These are phyloP conservation scores for Pythium plurisporium DNA, from an alignment of 352 stramenopile species.

Conservation along the genomic window DNA sequence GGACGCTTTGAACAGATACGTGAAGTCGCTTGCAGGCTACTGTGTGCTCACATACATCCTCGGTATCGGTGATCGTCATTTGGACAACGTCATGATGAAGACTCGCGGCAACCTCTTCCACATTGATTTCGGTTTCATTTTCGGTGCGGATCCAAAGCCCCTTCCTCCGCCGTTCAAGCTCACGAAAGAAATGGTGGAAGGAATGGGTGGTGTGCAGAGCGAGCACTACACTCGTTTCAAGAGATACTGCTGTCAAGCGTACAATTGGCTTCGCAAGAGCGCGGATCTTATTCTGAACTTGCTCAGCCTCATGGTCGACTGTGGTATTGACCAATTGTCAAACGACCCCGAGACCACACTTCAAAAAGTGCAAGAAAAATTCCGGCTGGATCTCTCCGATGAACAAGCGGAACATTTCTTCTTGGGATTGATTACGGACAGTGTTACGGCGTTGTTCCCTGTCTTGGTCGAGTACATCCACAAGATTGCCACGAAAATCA, in stretches of 20 bases:
- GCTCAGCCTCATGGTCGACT: slow-evolving; percentile 98
- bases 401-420: slow-evolving; percentile 98
- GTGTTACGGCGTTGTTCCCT: slow-evolving; percentile 89
- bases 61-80: slow-evolving; percentile 98
- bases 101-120: slow-evolving; percentile 97
- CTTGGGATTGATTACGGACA: slow-evolving; percentile 94
- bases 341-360: slow-evolving; percentile 80
- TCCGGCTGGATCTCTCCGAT: slow-evolving; percentile 96
- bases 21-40: slow-evolving; percentile 97
- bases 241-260: slow-evolving; percentile 91
- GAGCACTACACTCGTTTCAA: slow-evolving; percentile 93
- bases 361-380: slow-evolving; percentile 94
- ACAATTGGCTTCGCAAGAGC: slow-evolving; percentile 95
- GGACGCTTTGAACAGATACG: slow-evolving; percentile 94
- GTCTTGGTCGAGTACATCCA: slow-evolving; percentile 88
- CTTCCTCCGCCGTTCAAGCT: slow-evolving; percentile 98
- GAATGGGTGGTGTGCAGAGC: slow-evolving; percentile 91
- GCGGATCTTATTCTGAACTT: slow-evolving; percentile 98
- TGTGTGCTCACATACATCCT: slow-evolving; percentile 99
- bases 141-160: slow-evolving; percentile 98
- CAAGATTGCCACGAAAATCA: slow-evolving; percentile 71
- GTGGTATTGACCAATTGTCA: slow-evolving; percentile 93
- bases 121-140: slow-evolving; percentile 99
- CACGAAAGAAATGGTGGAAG: slow-evolving; percentile 97
- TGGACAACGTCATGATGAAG: slow-evolving; percentile 99